These are phyloP conservation scores for Mycocentrospora acerina DNA, from an alignment of 2,329 filamentous ascomycete genomes.

Conservation along the genomic window DNA sequence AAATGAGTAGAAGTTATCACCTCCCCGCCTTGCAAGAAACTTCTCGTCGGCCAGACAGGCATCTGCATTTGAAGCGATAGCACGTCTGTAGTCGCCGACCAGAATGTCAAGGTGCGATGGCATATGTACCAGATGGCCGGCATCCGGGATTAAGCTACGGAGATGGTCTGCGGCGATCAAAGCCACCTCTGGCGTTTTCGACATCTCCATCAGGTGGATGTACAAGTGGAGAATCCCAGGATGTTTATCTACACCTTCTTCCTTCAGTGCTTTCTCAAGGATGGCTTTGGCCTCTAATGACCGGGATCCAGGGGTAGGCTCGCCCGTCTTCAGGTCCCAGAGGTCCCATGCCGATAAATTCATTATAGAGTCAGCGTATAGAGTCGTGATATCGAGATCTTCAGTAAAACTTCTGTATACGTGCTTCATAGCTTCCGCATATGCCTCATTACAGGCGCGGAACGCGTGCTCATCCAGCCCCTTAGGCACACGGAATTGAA, in stretches of 20 bases:
- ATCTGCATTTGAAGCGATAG: conserved; percentile 66
- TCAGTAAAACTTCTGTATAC: conserved; percentile 56
- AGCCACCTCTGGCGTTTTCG: conserved; percentile 63
- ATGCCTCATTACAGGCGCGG: conserved; percentile 58
- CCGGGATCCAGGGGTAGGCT: conserved; percentile 56
- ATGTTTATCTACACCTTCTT: conserved; percentile 56
- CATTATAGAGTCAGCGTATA: conserved; percentile 68
- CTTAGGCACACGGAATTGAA: conserved; percentile 51
- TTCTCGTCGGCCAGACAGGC: conserved; percentile 69
- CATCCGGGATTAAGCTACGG: conserved; percentile 66
- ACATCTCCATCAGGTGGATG: conserved; percentile 80
- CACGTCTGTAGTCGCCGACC: conserved; percentile 68
- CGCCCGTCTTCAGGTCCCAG: conserved; percentile 62
- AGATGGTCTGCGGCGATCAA: conserved; percentile 63
- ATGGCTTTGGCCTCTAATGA: conserved; percentile 61
- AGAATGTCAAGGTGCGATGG: conserved; percentile 75
- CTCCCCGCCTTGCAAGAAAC: conserved; percentile 61
- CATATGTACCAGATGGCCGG: conserved; percentile 75
- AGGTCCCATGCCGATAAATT: conserved; percentile 66
- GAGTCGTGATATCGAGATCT: conserved; percentile 63
- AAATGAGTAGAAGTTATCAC: conserved; percentile 73
- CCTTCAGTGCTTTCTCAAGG: conserved; percentile 60
- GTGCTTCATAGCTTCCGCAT: conserved; percentile 61
- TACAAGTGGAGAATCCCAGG: conserved; percentile 74
- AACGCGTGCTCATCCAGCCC: conserved; percentile 46